A percentile compares a stretch with the other conserved stretches of the same genome.
Conservation (phyloP, 2,329 filamentous ascomycete species). For the Verruconis gallopava region DNA sequence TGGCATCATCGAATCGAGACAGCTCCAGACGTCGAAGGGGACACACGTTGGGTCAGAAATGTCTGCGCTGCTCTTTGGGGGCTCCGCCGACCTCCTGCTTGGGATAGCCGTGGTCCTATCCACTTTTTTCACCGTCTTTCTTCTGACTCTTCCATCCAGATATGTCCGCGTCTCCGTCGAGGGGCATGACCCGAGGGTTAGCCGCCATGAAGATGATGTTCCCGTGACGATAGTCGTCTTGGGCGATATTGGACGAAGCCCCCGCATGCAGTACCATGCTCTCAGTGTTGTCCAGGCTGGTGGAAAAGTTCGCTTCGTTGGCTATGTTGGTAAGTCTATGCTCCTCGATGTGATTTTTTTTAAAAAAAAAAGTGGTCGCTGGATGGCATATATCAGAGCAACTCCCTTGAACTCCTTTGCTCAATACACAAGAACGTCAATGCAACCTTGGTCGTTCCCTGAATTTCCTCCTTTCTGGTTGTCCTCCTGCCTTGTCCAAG, state of each 20-base stretch:
- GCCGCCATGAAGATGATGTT: slow-evolving; percentile 26
- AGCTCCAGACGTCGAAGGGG: not conserved
- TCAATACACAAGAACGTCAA: not conserved
- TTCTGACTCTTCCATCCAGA: slow-evolving; percentile 40
- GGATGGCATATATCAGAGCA: not conserved
- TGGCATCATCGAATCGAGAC: too few species aligned
- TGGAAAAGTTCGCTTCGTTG: slow-evolving; percentile 69
- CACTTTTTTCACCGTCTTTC: slow-evolving; percentile 35
- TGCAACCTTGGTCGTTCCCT: too few species aligned
- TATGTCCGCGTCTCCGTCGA: slow-evolving; percentile 25
- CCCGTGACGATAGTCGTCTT: slow-evolving; percentile 77
- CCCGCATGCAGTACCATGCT: slow-evolving; percentile 97
- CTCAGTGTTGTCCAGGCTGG: slow-evolving; percentile 78
- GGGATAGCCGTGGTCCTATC: slow-evolving; percentile 29
- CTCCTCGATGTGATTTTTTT: slow-evolving; percentile 1
- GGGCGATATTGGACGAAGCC: slow-evolving; percentile 88
- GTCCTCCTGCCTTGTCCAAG: too few species aligned
- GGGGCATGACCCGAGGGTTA: too few species aligned
- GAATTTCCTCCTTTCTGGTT: too few species aligned
- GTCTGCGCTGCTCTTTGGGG: slow-evolving; percentile 13
- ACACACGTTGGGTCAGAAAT: not conserved
- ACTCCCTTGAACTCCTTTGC: not conserved
- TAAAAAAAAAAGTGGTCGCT: not conserved
- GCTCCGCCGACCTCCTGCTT: slow-evolving; percentile 24
- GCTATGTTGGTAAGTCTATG: slow-evolving; percentile 61